Evolutionary conservation across 2,329 filamentous ascomycete genomes (phyloP).

Genomic region (Trichothecium roseum): DNA sequence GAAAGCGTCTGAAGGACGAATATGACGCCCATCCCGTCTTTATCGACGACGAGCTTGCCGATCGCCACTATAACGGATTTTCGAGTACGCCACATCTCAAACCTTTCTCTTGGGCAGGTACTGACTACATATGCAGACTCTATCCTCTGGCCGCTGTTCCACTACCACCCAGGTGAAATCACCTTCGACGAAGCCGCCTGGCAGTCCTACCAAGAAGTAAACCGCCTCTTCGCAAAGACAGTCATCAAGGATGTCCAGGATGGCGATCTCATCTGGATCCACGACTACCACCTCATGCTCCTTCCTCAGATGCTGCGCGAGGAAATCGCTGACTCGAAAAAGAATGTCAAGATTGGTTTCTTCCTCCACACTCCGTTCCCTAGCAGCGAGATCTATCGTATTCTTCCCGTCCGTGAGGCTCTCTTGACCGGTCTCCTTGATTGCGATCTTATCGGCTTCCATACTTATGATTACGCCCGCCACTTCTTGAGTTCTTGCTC

Average conservation of each 20-base stretch:
- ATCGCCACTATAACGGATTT: slow-evolving; percentile 96
- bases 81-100: slow-evolving; percentile 55
- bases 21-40: slow-evolving; percentile 88
- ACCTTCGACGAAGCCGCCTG: slow-evolving; percentile 94
- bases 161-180: slow-evolving; percentile 97
- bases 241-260: slow-evolving; percentile 83
- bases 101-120: background rate
- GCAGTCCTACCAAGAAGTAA: slow-evolving; percentile 88
- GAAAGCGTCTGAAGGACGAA: slow-evolving; percentile 70
- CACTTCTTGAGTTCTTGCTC: slow-evolving; percentile 96
- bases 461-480: slow-evolving; percentile 97
- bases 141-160: slow-evolving; percentile 96
- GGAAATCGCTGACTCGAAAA: slow-evolving; percentile 68
- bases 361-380: slow-evolving; percentile 97
- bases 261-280: slow-evolving; percentile 93
- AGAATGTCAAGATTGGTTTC: slow-evolving; percentile 96
- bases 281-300: slow-evolving; percentile 98
- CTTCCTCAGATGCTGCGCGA: slow-evolving; percentile 91
- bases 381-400: slow-evolving; percentile 92
- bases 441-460: slow-evolving; percentile 93
- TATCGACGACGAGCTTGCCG: slow-evolving; percentile 84
- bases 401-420: slow-evolving; percentile 83
- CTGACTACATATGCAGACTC: slow-evolving; percentile 49
- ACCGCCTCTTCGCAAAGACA: slow-evolving; percentile 80
- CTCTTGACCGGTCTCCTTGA: slow-evolving; percentile 80